Percentiles rank a stretch among this genome's conserved stretches.
These are phyloP conservation scores for Fusarium sp. DNA, from an alignment of 2,329 filamentous ascomycete genomes.

Conservation along the genomic window DNA sequence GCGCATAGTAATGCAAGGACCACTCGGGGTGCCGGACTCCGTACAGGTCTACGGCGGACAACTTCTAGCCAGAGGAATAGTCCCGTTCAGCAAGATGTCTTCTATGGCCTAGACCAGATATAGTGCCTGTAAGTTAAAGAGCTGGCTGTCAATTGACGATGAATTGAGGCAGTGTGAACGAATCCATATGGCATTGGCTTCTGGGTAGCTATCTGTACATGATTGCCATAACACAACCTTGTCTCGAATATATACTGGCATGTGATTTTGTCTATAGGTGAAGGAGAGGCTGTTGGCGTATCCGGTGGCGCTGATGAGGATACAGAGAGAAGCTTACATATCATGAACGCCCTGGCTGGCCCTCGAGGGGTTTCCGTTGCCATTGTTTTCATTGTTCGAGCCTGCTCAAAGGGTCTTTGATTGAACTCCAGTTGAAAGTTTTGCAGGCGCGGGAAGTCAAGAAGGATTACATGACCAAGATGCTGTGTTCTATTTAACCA, in stretches of 20 bases:
- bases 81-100: not conserved
- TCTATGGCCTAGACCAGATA: not conserved
- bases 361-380: not conserved
- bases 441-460: rapidly evolving
- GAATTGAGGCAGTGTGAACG: not conserved
- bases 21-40: not conserved
- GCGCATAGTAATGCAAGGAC: not conserved
- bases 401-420: not conserved
- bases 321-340: too few species aligned
- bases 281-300: not conserved
- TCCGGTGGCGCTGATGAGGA: not conserved
- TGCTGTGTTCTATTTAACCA: not conserved
- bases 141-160: not conserved
- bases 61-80: not conserved
- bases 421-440: not conserved
- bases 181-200: not conserved
- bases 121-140: not conserved
- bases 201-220: not conserved
- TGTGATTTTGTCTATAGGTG: too few species aligned
- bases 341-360: not conserved
- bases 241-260: not conserved
- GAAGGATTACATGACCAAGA: not conserved
- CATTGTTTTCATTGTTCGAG: not conserved
- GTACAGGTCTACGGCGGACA: not conserved
- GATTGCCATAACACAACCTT: not conserved